Evolutionary conservation across 2,329 filamentous ascomycete species (phyloP), one percentile per base, ranked within the genome.

Genomic region (Botrytis paeoniae): DNA sequence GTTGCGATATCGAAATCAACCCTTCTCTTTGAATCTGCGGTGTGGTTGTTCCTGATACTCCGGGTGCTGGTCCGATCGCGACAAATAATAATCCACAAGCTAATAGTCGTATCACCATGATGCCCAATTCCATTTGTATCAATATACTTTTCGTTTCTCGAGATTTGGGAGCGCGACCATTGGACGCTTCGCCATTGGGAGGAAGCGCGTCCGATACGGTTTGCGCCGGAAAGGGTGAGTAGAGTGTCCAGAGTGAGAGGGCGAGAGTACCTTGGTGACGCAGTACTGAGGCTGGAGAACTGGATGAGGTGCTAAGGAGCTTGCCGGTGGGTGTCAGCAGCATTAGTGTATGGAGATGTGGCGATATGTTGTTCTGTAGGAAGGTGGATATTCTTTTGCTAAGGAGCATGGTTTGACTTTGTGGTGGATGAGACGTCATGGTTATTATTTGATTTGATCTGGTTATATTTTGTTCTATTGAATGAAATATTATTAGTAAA

Each of bases 251-350:
- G 32, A 91, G 85, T 9, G 87, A 89, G 73, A 88, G 87, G 60
- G 89, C 89, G 74, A 91, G 87, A 73, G 89, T 91, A 77, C 87
- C 88, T 80, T 91, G 88, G 16, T 87, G 89, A 78, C 89, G 88
- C 57, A 91, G 85, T 32, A 85, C 83, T 74, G 85, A 83, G 76
- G 89, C 87, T 66, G 88, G 83, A 62, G 88, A 83, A 3, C 85
- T 82, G 69, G 87, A 88, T 57, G 89, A 87, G 80, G 89, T 88
- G 73, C 89, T 87, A 76, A 91, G 88, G 51, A 91, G 86, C 80
- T 89, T 89, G 77, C 89, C 89, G 57, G 87, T 86, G 1, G 86
- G 84, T 4, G 88, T 89, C 64, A 88, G 87, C 62, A 91, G 84
- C 74, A 90, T 85, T 72, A 89, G 85, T 4, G 88, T 89, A 74